A percentile compares a stretch with the other conserved stretches of the same genome.
phyloP scores from a whole-genome alignment of 441 rosid species.

The Kokia cookei region DNA sequence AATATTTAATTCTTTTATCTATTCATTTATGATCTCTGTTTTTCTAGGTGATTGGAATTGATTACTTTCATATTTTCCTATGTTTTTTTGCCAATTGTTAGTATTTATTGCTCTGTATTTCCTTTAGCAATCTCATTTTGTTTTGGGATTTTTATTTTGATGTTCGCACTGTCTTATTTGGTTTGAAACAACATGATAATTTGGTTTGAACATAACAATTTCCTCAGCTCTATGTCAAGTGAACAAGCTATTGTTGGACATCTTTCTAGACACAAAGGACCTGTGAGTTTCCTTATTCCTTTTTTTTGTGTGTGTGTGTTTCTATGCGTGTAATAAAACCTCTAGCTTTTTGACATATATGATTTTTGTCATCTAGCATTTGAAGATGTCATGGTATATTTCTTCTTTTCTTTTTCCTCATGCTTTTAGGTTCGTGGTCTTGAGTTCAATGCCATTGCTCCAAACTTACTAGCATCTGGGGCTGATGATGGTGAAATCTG shows the following conservation, averaged over 20 bases:
- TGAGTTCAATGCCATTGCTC: conserved; percentile 69
- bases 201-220: neutral
- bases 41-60: neutral
- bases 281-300: conserved; percentile 50
- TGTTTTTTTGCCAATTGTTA: neutral
- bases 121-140: neutral
- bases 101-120: neutral
- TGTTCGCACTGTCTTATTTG: neutral
- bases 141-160: neutral
- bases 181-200: neutral
- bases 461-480: conserved; percentile 92
- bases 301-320: neutral
- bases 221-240: conserved; percentile 51
- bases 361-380: neutral
- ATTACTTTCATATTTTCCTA: neutral
- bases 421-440: conserved; percentile 90
- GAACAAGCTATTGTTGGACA: conserved; percentile 64
- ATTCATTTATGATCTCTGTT: neutral
- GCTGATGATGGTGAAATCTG: conserved; percentile 97
- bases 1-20: neutral
- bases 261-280: conserved; percentile 86
- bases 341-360: neutral
- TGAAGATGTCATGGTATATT: conserved; percentile 5
- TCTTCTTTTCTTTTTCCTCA: conserved; percentile 1
- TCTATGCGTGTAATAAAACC: too few relatives aligned